These are phyloP conservation scores for Raddia guianensis DNA, from an alignment of 176 grass and related monocot genomes.

Conservation along the genomic window DNA sequence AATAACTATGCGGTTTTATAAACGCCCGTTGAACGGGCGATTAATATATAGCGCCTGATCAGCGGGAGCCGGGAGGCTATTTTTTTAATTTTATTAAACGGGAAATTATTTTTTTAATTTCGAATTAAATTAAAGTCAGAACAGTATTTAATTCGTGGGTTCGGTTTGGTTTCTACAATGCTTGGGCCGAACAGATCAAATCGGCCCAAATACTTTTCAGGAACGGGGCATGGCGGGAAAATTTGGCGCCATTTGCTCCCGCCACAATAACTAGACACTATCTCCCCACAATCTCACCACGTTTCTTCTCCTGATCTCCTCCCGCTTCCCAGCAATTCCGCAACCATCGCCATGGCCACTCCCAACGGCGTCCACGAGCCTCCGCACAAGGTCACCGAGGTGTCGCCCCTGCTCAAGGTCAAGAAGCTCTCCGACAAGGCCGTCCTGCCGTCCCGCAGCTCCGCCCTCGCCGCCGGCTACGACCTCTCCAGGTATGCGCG, in stretches of 20 bases:
- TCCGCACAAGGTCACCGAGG: slow-evolving; percentile 55
- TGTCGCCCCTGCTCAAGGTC: slow-evolving; percentile 57
- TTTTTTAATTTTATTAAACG: no score
- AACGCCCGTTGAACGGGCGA: no score
- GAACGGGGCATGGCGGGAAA: slow-evolving; percentile 55
- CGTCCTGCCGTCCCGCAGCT: slow-evolving; percentile 71
- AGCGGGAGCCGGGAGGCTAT: no score
- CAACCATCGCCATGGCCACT: slow-evolving; percentile 37
- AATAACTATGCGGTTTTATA: no score
- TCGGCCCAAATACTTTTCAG: not conserved
- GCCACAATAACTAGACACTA: slow-evolving; percentile 24
- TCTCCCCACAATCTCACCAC: not conserved
- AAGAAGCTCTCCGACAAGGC: slow-evolving; percentile 89
- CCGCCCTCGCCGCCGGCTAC: slow-evolving; percentile 76
- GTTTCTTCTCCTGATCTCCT: not conserved
- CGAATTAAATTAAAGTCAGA: no score
- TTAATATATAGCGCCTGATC: no score
- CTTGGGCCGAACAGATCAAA: not conserved
- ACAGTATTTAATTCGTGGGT: no score
- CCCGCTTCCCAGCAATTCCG: not conserved
- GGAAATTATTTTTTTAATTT: no score
- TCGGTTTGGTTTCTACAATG: no score
- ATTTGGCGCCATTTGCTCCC: slow-evolving; percentile 52
- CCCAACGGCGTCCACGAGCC: slow-evolving; percentile 56
- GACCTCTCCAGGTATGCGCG: slow-evolving; percentile 78